A percentile compares a stretch with the other conserved stretches of the same genome.
Evolutionary conservation across 1,284 basidiomycete species (phyloP).

Genomic region (Fomes fomentarius): DNA sequence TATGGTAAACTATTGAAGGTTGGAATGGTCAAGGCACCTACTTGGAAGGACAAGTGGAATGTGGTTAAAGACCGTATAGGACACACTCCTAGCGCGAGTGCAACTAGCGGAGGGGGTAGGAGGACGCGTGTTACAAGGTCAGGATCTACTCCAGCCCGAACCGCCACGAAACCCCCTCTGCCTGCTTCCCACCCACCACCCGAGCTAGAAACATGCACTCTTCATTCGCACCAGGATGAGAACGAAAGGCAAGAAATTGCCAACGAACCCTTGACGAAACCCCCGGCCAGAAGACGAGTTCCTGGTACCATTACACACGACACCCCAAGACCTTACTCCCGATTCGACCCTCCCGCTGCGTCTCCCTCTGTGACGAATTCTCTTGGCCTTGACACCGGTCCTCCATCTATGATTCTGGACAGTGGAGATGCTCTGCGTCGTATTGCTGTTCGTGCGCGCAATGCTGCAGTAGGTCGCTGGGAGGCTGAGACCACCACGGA

Average conservation of each 20-base stretch:
- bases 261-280: slow-evolving; percentile 16
- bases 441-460: slow-evolving; percentile 22
- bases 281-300: slow-evolving; percentile 19
- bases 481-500: slow-evolving; percentile 43
- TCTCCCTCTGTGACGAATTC: slow-evolving; percentile 31
- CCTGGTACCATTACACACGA: slow-evolving; percentile 23
- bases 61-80: slow-evolving; percentile 62
- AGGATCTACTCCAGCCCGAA: slow-evolving; percentile 22
- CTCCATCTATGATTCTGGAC: slow-evolving; percentile 14
- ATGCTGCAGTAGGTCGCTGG: slow-evolving; percentile 34
- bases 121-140: slow-evolving; percentile 24
- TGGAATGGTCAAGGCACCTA: slow-evolving; percentile 72
- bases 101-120: slow-evolving; percentile 14
- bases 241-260: slow-evolving; percentile 25
- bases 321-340: slow-evolving; percentile 29
- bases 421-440: slow-evolving; percentile 13
- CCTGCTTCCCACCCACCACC: neutral
- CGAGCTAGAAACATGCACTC: slow-evolving; percentile 45
- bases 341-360: slow-evolving; percentile 24
- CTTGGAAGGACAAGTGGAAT: slow-evolving; percentile 79
- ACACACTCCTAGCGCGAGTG: slow-evolving; percentile 30
- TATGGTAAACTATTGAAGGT: slow-evolving; percentile 80
- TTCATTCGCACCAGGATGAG: slow-evolving; percentile 48
- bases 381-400: slow-evolving; percentile 35
- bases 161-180: slow-evolving; percentile 7